phyloP scores from a whole-genome alignment of 768 basidiomycete species.

The Trametes cinnabarina region DNA sequence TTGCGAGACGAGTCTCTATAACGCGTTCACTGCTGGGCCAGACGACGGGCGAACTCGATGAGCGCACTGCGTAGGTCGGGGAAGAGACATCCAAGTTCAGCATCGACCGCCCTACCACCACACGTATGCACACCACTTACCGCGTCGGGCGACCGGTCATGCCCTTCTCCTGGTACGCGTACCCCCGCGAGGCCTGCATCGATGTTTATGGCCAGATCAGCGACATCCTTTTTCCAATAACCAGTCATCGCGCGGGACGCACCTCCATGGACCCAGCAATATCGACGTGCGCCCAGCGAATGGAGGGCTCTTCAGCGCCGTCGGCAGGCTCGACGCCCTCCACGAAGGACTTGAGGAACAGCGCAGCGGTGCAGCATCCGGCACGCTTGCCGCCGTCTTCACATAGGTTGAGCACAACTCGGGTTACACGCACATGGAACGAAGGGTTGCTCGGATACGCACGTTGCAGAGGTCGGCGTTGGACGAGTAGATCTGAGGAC shows the following conservation, averaged over 20 bases:
- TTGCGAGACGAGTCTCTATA: no score
- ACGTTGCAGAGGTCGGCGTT: constrained; percentile 86
- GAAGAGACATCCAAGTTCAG: background rate
- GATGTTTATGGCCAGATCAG: no score
- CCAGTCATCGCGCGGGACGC: no score
- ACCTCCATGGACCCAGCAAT: constrained; percentile 81
- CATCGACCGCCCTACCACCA: background rate
- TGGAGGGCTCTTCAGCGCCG: constrained; percentile 44
- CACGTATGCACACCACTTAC: constrained; percentile 38
- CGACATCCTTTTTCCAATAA: no score
- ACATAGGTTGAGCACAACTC: no score
- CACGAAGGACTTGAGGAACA: constrained; percentile 84
- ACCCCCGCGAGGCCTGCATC: constrained; percentile 47
- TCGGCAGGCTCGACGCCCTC: constrained; percentile 67
- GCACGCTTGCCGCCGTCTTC: constrained; percentile 71
- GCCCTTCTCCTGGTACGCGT: constrained; percentile 66
- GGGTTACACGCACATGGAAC: background rate
- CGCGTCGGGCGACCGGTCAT: constrained; percentile 81
- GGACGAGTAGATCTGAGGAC: constrained; percentile 69
- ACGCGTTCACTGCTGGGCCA: constrained; percentile 1
- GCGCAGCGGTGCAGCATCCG: constrained; percentile 77
- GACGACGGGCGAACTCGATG: constrained; percentile 10
- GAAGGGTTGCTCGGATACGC: background rate
- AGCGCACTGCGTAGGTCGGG: background rate
- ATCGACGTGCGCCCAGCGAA: constrained; percentile 88